These are phyloP conservation scores for Phascolomyces articulosus DNA, from an alignment of 371 early-diverging fungal genomes.

Conservation along the genomic window DNA sequence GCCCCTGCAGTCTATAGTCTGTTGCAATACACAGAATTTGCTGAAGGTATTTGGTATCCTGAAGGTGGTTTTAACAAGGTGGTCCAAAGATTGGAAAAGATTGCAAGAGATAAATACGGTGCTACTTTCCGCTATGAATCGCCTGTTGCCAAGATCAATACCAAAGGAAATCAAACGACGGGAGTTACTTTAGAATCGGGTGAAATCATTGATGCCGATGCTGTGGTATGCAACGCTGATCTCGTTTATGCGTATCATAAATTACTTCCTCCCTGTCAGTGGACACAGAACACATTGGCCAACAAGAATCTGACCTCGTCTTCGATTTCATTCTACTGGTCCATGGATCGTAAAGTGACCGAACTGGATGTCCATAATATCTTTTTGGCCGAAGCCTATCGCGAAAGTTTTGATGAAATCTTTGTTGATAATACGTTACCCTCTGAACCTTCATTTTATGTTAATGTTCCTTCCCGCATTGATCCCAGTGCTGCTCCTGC, in stretches of 20 bases:
- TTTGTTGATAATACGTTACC: constrained; percentile 54
- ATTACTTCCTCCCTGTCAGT: constrained; percentile 55
- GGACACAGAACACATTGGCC: constrained; percentile 39
- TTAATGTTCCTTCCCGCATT: constrained; percentile 64
- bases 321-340: constrained; percentile 69
- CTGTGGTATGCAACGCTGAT: constrained; percentile 68
- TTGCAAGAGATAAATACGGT: constrained; percentile 53
- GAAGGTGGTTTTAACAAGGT: constrained; percentile 67
- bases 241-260: constrained; percentile 62
- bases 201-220: constrained; percentile 52
- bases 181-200: constrained; percentile 60
- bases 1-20: constrained; percentile 68
- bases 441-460: constrained; percentile 60
- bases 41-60: constrained; percentile 72
- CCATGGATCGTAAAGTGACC: constrained; percentile 46
- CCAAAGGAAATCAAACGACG: constrained; percentile 34
- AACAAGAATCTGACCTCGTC: constrained; percentile 60
- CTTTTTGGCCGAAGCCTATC: constrained; percentile 63
- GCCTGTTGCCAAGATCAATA: constrained; percentile 54
- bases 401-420: constrained; percentile 63
- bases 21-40: constrained; percentile 64
- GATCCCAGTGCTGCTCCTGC: constrained; percentile 61
- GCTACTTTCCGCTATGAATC: constrained; percentile 51
- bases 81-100: constrained; percentile 50
- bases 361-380: constrained; percentile 66